Evolutionary conservation across 73 alveolate species (phyloP).

Genomic region (Urostyla sp.): DNA sequence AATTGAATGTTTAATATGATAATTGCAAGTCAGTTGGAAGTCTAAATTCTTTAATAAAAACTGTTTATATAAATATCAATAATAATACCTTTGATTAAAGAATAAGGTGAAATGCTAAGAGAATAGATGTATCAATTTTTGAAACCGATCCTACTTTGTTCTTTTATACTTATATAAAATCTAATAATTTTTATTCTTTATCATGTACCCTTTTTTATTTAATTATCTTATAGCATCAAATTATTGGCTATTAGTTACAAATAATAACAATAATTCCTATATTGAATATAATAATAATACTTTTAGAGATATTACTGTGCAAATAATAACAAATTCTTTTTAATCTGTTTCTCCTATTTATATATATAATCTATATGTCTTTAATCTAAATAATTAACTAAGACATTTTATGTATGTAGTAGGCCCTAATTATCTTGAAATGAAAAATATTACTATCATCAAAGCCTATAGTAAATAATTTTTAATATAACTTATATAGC

Average conservation of each 20-base stretch:
- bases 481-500: neutral
- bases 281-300: constrained; percentile 12
- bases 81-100: constrained; percentile 32
- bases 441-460: constrained; percentile 9
- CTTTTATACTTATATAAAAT: constrained; percentile 1
- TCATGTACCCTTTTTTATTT: too few species aligned
- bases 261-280: constrained; percentile 19
- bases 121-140: constrained; percentile 23
- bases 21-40: too few species aligned
- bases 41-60: constrained; percentile 16
- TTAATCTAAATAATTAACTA: constrained; percentile 31
- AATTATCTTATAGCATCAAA: neutral
- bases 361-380: constrained; percentile 13
- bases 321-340: constrained; percentile 17
- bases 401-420: constrained; percentile 34
- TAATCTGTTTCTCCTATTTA: constrained; percentile 31
- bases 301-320: neutral
- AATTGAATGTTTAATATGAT: constrained; percentile 39
- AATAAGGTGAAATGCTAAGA: constrained; percentile 16
- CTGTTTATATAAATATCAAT: neutral
- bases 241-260: constrained; percentile 15
- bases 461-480: constrained; percentile 27
- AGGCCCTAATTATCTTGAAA: constrained; percentile 11
- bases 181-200: constrained; percentile 1
- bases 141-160: constrained; percentile 27